A percentile compares a stretch with the other conserved stretches of the same genome.
These are phyloP conservation scores for Lactarius psammicola DNA, from an alignment of 768 basidiomycete species.

Conservation along the genomic window DNA sequence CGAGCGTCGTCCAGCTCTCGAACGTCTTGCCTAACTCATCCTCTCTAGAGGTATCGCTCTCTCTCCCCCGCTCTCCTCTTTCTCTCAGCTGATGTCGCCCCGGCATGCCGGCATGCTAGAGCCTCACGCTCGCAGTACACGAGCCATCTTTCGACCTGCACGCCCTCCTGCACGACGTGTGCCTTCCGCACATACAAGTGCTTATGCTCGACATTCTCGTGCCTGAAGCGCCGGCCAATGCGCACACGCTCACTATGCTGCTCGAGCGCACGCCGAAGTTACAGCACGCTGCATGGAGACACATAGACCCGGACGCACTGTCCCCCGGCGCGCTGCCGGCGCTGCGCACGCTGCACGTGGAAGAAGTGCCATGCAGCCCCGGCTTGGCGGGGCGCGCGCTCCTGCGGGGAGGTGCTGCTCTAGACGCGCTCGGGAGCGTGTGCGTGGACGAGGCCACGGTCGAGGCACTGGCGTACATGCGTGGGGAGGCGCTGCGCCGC, in stretches of 20 bases:
- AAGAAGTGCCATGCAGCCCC: neutral
- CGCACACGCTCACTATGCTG: neutral
- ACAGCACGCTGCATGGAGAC: neutral
- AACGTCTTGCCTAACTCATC: slow-evolving; percentile 5
- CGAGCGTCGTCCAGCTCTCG: slow-evolving; percentile 12
- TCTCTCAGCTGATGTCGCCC: neutral
- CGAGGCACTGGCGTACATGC: neutral
- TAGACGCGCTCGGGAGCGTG: neutral
- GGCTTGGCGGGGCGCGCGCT: neutral
- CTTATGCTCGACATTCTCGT: neutral
- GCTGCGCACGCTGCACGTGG: slow-evolving; percentile 28
- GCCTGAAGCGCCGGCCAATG: neutral
- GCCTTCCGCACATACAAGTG: neutral
- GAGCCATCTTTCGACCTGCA: slow-evolving; percentile 12
- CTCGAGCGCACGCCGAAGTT: slow-evolving; percentile 12
- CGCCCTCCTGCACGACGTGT: no score
- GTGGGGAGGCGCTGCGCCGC: neutral
- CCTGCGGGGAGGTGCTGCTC: neutral
- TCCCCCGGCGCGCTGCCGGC: neutral
- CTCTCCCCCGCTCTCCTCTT: neutral
- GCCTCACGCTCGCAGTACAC: slow-evolving; percentile 36
- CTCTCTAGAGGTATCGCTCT: slow-evolving; percentile 2
- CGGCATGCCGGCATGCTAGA: neutral
- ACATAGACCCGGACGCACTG: neutral
- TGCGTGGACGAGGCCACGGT: neutral